phyloP scores from a whole-genome alignment of 2,329 filamentous ascomycete genomes.

The Periconia sp. region DNA sequence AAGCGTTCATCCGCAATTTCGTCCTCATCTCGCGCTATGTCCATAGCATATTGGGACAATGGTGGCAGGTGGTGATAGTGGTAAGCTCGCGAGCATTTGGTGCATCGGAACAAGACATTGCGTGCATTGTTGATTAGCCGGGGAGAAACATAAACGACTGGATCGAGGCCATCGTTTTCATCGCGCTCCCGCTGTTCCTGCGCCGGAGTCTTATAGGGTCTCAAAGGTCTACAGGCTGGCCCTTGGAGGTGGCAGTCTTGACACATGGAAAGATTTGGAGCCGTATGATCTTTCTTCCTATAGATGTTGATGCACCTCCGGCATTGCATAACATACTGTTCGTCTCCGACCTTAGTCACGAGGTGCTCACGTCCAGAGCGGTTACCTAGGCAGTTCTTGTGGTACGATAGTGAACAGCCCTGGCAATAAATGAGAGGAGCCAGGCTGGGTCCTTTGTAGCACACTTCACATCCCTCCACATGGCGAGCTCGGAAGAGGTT shows the following conservation, averaged over 20 bases:
- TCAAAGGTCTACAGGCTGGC: constrained; percentile 72
- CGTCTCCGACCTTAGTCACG: constrained; percentile 78
- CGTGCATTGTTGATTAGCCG: constrained; percentile 72
- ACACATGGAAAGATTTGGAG: constrained; percentile 73
- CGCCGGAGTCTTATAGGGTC: constrained; percentile 68
- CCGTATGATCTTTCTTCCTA: constrained; percentile 66
- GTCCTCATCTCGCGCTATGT: constrained; percentile 47
- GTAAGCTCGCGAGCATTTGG: constrained; percentile 72
- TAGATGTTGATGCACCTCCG: constrained; percentile 74
- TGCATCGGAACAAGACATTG: constrained; percentile 83
- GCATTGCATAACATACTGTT: constrained; percentile 86
- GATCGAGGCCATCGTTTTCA: constrained; percentile 78
- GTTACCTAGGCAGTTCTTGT: constrained; percentile 78
- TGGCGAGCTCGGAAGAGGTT: constrained; percentile 73
- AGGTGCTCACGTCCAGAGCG: constrained; percentile 78
- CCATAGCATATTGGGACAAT: constrained; percentile 46
- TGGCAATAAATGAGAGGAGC: constrained; percentile 84
- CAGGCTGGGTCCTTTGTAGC: constrained; percentile 61
- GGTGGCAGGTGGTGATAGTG: constrained; percentile 81
- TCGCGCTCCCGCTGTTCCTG: constrained; percentile 83
- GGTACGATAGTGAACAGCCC: constrained; percentile 82
- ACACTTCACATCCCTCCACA: constrained; percentile 71
- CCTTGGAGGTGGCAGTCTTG: constrained; percentile 69
- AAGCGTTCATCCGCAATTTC: constrained; percentile 64
- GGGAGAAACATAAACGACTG: constrained; percentile 64